Evolutionary conservation across 1,139 yeast genomes (phyloP).

Genomic region (Pichia sp.): DNA sequence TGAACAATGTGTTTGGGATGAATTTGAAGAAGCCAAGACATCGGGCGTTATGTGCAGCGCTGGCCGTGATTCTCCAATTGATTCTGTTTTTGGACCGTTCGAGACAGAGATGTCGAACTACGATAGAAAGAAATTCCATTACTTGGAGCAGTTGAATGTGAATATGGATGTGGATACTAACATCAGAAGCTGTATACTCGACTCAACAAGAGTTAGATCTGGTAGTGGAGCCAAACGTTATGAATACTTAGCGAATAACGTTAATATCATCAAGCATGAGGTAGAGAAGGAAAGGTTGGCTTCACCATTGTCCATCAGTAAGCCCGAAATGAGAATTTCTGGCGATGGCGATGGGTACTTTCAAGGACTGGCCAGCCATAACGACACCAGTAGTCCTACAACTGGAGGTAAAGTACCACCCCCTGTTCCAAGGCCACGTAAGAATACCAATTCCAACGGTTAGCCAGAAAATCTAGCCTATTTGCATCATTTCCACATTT

Average conservation of each 20-base stretch:
- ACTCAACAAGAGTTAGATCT: conserved; percentile 16
- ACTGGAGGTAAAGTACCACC: conserved; percentile 9
- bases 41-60: not conserved
- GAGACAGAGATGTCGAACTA: not conserved
- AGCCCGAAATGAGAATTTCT: not conserved
- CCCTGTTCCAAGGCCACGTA: too few species aligned
- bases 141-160: not conserved
- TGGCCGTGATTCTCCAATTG: not conserved
- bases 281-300: conserved; percentile 12
- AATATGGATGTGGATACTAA: conserved; percentile 2
- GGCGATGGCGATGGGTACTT: not conserved
- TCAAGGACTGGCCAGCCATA: not conserved
- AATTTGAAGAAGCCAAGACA: conserved; percentile 11
- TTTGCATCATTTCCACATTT: not conserved
- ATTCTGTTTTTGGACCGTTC: conserved; percentile 1
- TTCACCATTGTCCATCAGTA: conserved; percentile 6
- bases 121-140: not conserved
- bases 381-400: not conserved
- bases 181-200: not conserved
- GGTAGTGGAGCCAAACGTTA: conserved; percentile 20
- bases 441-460: conserved; percentile 10
- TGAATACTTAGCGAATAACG: conserved; percentile 18
- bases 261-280: conserved; percentile 14
- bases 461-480: too few species aligned
- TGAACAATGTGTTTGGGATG: conserved; percentile 19